Evolutionary conservation across 2,329 filamentous ascomycete genomes (phyloP), one percentile per base, ranked within the genome.

Genomic region (Kalmusia sp.): DNA sequence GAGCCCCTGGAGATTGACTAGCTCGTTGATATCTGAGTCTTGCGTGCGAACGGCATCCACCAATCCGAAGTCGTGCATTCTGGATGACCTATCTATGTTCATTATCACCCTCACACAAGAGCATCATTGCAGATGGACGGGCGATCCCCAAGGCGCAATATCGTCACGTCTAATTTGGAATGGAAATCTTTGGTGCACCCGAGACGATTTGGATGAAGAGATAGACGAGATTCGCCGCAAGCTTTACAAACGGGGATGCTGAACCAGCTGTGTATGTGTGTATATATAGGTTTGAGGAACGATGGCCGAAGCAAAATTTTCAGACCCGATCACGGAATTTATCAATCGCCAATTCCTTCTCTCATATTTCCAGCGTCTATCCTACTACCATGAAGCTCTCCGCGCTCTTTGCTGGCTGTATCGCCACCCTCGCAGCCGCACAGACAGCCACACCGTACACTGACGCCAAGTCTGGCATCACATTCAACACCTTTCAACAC

Each of bases 401-500:
- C 3, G 47, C 51, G 28, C 31, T 64, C 6, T 28, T 66, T 25
- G 14, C 41, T 6, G 43, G 48, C 31, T 38, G 40, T 6, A 47
- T 64, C 25, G 49, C 54, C 41, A 37, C 57, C 2, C 45, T 65
- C 31, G 31, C 59, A 3, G 45, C 54, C 4, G 60, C 64, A 2
- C 60, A 63, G 44, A 59, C 61, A n/a, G 51, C 66, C 17, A 51
- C 57, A 2, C 56, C 65, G 2, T 68, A 68, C 51, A 70, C 64
- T 2, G 65, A 70, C 53, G 35, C 58, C 21, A 68, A 67, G 25
- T 66, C 65, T 4, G 62, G 63, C 19, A 68, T 70, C 31, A 63
- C 65, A 2, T 68, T 70, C 59, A 62, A 61, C 38, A 49, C 54
- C 19, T 62, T 61, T 45, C 22, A 63, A 55, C 40, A 75, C 70